phyloP scores from a whole-genome alignment of 2,329 filamentous ascomycete genomes.

The Aplosporella prunicola region DNA sequence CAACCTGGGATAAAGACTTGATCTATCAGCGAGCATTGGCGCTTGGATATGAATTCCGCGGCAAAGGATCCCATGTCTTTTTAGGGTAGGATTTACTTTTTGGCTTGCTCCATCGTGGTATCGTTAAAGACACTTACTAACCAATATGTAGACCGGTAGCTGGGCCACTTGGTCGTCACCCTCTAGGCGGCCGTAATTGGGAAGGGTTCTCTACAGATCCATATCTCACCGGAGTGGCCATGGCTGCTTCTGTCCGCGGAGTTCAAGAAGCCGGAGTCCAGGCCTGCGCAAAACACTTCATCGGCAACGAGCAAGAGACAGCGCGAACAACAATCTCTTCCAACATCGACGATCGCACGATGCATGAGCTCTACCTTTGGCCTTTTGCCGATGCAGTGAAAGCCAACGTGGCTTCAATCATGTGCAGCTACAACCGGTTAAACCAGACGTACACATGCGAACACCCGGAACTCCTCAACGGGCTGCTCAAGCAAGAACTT shows the following conservation, averaged over 20 bases:
- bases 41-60: slow-evolving; percentile 23
- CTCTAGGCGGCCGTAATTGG: slow-evolving; percentile 38
- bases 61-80: slow-evolving; percentile 30
- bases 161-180: slow-evolving; percentile 34
- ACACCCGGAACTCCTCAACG: slow-evolving; percentile 37
- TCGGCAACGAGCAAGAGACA: slow-evolving; percentile 61
- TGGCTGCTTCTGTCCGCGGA: slow-evolving; percentile 34
- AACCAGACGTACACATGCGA: slow-evolving; percentile 33
- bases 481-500: slow-evolving; percentile 40
- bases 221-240: slow-evolving; percentile 36
- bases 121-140: no score
- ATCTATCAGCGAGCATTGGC: slow-evolving; percentile 22
- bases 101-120: slow-evolving; percentile 16
- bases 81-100: slow-evolving; percentile 34
- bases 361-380: slow-evolving; percentile 71
- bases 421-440: slow-evolving; percentile 37
- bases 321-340: slow-evolving; percentile 36
- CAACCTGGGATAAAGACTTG: slow-evolving; percentile 31
- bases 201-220: slow-evolving; percentile 42
- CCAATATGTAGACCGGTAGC: slow-evolving; percentile 27
- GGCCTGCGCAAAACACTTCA: slow-evolving; percentile 36
- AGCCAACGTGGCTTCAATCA: slow-evolving; percentile 49
- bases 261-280: slow-evolving; percentile 36
- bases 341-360: slow-evolving; percentile 61
- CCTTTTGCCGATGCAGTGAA: slow-evolving; percentile 64